Conservation (phyloP, 1,284 basidiomycete species). For the Phellinidium pouzarii region DNA sequence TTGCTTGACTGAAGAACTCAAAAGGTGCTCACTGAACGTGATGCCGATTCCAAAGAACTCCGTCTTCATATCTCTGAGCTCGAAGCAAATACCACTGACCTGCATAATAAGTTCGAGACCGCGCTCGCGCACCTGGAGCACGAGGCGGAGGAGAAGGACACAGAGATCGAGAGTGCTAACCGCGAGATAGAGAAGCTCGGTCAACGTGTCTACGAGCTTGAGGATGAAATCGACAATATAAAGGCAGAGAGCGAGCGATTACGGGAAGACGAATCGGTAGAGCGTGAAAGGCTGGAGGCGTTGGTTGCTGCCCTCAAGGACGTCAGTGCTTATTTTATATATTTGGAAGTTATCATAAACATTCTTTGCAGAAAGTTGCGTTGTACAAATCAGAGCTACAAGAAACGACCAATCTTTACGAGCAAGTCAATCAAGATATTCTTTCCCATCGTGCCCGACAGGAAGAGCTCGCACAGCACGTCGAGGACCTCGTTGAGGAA, state of each 20-base stretch:
- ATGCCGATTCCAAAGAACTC: conserved; percentile 66
- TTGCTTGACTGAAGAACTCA: conserved; percentile 7
- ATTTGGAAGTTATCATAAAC: conserved; percentile 4
- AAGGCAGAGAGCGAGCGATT: conserved; percentile 42
- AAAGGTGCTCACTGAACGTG: conserved; percentile 67
- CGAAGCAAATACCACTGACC: conserved; percentile 60
- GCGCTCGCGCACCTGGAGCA: conserved; percentile 66
- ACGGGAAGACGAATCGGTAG: conserved; percentile 58
- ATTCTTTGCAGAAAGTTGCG: conserved; percentile 51
- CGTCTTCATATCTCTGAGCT: conserved; percentile 64
- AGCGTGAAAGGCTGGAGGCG: conserved; percentile 67
- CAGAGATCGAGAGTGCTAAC: conserved; percentile 60
- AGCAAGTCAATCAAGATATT: conserved; percentile 51
- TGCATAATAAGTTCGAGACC: conserved; percentile 68
- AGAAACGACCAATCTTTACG: conserved; percentile 54
- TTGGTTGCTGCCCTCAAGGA: conserved; percentile 74
- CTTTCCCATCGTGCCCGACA: conserved; percentile 41
- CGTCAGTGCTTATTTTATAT: conserved; percentile 33
- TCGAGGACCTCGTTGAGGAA: conserved; percentile 68
- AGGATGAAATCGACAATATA: conserved; percentile 51
- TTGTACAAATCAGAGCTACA: conserved; percentile 55
- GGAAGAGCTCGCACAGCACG: conserved; percentile 65
- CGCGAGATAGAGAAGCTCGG: conserved; percentile 70
- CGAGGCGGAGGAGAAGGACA: conserved; percentile 65
- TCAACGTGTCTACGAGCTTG: conserved; percentile 54